phyloP scores from a whole-genome alignment of 306 rosid species.

The Pyrus betulifolia region DNA sequence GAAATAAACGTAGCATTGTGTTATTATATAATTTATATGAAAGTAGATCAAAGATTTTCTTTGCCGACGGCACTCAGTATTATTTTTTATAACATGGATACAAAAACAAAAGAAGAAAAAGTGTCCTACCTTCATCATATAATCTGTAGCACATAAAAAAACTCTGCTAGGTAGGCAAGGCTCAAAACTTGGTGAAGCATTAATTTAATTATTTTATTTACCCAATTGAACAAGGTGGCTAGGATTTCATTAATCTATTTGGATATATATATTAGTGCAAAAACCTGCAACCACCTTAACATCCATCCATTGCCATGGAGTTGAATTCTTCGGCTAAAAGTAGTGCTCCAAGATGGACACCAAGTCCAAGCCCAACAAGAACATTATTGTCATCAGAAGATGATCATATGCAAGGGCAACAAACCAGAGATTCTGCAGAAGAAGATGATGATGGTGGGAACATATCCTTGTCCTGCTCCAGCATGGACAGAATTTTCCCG shows the following conservation, averaged over 20 bases:
- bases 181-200: not conserved
- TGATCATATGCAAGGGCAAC: not conserved
- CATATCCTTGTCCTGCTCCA: not conserved
- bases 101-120: too few relatives aligned
- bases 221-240: too few relatives aligned
- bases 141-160: too few relatives aligned
- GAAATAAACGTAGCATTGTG: too few relatives aligned
- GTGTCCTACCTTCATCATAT: too few relatives aligned
- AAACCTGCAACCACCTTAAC: not conserved
- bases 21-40: too few relatives aligned
- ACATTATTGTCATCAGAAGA: not conserved
- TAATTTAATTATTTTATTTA: too few relatives aligned
- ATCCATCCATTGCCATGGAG: not conserved
- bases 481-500: slow-evolving; percentile 9
- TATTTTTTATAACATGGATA: too few relatives aligned
- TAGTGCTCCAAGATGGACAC: slow-evolving; percentile 22
- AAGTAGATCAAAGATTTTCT: too few relatives aligned
- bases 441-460: not conserved
- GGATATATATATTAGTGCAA: not conserved
- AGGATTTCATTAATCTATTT: too few relatives aligned
- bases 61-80: too few relatives aligned
- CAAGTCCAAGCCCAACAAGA: slow-evolving; percentile 23
- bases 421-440: slow-evolving; percentile 3
- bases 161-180: not conserved
- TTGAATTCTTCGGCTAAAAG: not conserved